A percentile compares a stretch with the other conserved stretches of the same genome.
phyloP scores from a whole-genome alignment of 2,329 filamentous ascomycete genomes.

The Orbilia blumenaviensis region DNA sequence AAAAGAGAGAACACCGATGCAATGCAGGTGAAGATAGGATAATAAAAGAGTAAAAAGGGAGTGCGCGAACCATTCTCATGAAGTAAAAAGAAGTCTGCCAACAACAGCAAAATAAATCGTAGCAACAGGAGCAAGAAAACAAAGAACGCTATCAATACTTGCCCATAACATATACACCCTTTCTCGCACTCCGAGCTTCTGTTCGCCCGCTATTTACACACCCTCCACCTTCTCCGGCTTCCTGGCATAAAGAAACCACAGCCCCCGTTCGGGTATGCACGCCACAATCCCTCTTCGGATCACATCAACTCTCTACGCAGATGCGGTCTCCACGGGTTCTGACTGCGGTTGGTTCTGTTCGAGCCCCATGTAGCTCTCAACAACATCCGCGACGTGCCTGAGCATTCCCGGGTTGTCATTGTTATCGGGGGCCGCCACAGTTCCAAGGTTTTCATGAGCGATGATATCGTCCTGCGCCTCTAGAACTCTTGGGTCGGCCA shows the following conservation, averaged over 20 bases:
- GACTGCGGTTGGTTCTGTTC: conserved; percentile 5
- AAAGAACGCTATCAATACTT: conserved; percentile 40
- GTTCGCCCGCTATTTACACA: conserved; percentile 22
- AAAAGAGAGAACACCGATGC: conserved; percentile 32
- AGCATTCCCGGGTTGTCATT: conserved; percentile 5
- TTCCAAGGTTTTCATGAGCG: conserved; percentile 21
- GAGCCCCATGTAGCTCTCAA: conserved; percentile 34
- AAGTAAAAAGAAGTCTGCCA: neutral
- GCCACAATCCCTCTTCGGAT: conserved; percentile 35
- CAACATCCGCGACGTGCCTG: conserved; percentile 27
- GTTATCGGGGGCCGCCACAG: neutral
- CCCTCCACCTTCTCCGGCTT: neutral
- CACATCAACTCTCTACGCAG: conserved; percentile 47
- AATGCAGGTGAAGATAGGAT: conserved; percentile 28
- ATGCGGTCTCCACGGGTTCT: conserved; percentile 30
- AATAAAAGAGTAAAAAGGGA: neutral
- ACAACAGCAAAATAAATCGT: neutral
- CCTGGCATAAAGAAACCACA: conserved; percentile 25
- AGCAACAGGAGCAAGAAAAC: neutral
- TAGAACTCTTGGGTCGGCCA: conserved; percentile 45
- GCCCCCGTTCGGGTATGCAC: conserved; percentile 40
- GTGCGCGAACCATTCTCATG: conserved; percentile 12
- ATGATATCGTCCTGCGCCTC: conserved; percentile 50
- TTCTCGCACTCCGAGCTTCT: neutral
- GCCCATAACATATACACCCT: conserved; percentile 22